These are phyloP conservation scores for Plasmodium gallinaceum DNA, from an alignment of 169 alveolate species.

Conservation along the genomic window DNA sequence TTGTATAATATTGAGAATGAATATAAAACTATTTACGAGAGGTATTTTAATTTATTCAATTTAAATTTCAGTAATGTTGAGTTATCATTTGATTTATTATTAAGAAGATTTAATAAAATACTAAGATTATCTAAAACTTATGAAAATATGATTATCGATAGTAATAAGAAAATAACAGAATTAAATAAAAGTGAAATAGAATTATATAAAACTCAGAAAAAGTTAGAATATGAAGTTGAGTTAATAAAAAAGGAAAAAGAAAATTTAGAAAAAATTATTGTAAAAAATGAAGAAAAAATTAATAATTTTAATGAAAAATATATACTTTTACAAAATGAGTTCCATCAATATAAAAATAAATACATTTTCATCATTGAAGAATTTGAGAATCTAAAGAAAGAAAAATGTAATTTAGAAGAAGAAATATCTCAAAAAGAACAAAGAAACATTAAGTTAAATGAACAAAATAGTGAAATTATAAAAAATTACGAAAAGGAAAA, in stretches of 20 bases:
- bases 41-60: conserved; percentile 58
- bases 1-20: conserved; percentile 17
- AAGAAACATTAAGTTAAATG: conserved; percentile 15
- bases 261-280: conserved; percentile 4
- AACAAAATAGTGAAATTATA: conserved; percentile 36
- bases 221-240: conserved; percentile 20
- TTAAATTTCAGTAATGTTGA: conserved; percentile 56
- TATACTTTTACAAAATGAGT: conserved; percentile 13
- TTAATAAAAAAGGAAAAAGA: conserved; percentile 10
- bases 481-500: conserved; percentile 51
- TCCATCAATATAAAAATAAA: conserved; percentile 23
- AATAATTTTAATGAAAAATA: conserved; percentile 14
- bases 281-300: conserved; percentile 24
- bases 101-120: conserved; percentile 27
- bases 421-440: conserved; percentile 21
- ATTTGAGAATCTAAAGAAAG: conserved; percentile 43
- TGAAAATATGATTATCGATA: conserved; percentile 6
- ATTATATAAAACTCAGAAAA: background rate
- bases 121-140: conserved; percentile 24
- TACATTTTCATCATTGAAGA: background rate
- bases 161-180: conserved; percentile 3
- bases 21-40: conserved; percentile 17
- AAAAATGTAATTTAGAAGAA: conserved; percentile 12
- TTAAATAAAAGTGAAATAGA: conserved; percentile 14
- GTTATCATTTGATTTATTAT: conserved; percentile 23